Percentiles rank a stretch among this genome's conserved stretches.
These are phyloP conservation scores for Kurtzmaniella quercitrusa DNA, from an alignment of 1,139 yeast genomes.

Conservation along the genomic window DNA sequence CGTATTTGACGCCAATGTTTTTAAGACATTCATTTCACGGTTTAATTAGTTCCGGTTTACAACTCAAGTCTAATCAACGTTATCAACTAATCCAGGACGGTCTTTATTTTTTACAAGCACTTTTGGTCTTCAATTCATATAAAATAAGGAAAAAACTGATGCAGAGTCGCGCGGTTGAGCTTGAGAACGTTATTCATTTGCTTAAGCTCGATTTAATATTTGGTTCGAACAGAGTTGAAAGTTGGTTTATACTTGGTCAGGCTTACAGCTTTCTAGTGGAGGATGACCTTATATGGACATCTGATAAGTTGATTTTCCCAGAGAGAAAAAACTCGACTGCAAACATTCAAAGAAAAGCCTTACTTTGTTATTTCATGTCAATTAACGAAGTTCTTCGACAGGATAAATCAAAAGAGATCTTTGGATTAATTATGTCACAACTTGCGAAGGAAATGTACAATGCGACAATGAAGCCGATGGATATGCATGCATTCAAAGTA, in stretches of 20 bases:
- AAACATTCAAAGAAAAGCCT: constrained; percentile 60
- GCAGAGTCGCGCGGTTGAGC: constrained; percentile 78
- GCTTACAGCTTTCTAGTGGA: constrained; percentile 78
- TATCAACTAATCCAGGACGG: constrained; percentile 40
- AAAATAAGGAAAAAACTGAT: constrained; percentile 66
- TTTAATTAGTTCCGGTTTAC: constrained; percentile 33
- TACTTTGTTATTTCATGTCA: constrained; percentile 76
- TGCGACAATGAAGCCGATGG: constrained; percentile 66
- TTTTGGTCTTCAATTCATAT: constrained; percentile 62
- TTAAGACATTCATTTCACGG: constrained; percentile 62
- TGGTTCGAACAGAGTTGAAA: constrained; percentile 68
- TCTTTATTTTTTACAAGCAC: constrained; percentile 69
- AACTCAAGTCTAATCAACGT: constrained; percentile 10
- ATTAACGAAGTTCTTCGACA: constrained; percentile 42
- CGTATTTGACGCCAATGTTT: constrained; percentile 44
- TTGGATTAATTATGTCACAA: constrained; percentile 50
- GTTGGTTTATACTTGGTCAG: constrained; percentile 84
- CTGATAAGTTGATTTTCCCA: constrained; percentile 68
- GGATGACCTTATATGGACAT: constrained; percentile 86
- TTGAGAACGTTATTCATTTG: constrained; percentile 67
- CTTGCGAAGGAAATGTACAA: constrained; percentile 61
- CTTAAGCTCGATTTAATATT: constrained; percentile 64
- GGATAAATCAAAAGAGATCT: constrained; percentile 20
- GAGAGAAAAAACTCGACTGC: constrained; percentile 67
- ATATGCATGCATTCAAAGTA: constrained; percentile 48